A percentile compares a stretch with the other conserved stretches of the same genome.
Evolutionary conservation across 1,284 basidiomycete species (phyloP).

Genomic region (Waitea zeae): DNA sequence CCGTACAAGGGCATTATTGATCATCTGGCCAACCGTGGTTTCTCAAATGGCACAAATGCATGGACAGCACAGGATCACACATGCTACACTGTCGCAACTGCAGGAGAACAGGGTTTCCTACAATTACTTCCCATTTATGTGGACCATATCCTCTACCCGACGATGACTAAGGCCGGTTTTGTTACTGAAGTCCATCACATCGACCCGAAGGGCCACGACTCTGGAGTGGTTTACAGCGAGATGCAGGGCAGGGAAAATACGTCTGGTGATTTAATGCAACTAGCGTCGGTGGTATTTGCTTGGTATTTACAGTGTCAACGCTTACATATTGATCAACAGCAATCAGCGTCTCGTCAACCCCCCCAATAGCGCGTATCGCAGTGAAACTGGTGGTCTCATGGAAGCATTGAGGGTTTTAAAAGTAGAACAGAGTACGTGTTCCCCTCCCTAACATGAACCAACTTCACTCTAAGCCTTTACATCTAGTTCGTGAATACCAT

Average conservation of each 20-base stretch:
- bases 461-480: constrained; percentile 6
- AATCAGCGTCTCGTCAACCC: constrained; percentile 73
- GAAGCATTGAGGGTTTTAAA: constrained; percentile 75
- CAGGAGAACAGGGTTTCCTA: constrained; percentile 90
- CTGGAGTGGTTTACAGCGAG: constrained; percentile 93
- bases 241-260: constrained; percentile 98
- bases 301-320: constrained; percentile 1
- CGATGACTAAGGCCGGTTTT: constrained; percentile 82
- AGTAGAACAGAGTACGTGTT: constrained; percentile 70
- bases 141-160: constrained; percentile 96
- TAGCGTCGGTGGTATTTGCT: constrained; percentile 34
- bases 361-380: constrained; percentile 75
- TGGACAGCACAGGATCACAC: constrained; percentile 82
- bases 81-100: constrained; percentile 94
- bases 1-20: constrained; percentile 97
- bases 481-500: constrained; percentile 79
- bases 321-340: constrained; percentile 23
- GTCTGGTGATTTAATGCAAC: constrained; percentile 77
- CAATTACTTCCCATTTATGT: constrained; percentile 91
- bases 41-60: constrained; percentile 84
- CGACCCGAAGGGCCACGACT: constrained; percentile 79
- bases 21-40: constrained; percentile 91
- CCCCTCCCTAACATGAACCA: background rate
- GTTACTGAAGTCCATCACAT: constrained; percentile 93
- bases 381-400: constrained; percentile 96